A percentile compares a stretch with the other conserved stretches of the same genome.
phyloP scores from a whole-genome alignment of 2,329 filamentous ascomycete genomes.

The Aspergillus pseudoviridinutans region DNA sequence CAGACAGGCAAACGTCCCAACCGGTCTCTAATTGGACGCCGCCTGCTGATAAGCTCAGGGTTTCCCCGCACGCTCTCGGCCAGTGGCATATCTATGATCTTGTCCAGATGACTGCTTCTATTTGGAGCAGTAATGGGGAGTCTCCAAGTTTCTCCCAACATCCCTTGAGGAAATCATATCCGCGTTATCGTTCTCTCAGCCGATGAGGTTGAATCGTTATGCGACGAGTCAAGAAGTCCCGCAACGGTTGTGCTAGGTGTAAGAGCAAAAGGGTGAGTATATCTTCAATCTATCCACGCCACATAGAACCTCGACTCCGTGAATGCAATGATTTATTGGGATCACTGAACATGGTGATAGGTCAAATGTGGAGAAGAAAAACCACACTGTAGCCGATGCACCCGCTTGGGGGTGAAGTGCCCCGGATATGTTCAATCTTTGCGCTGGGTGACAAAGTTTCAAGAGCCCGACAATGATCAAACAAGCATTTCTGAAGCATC shows the following conservation, averaged over 20 bases:
- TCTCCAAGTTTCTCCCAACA: background rate
- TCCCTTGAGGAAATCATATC: background rate
- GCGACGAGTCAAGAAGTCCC: constrained; percentile 40
- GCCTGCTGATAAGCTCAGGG: background rate
- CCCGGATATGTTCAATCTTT: constrained; percentile 37
- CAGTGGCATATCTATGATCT: constrained; percentile 1
- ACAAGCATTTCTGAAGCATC: constrained; percentile 4
- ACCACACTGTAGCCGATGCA: constrained; percentile 36
- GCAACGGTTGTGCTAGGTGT: constrained; percentile 40
- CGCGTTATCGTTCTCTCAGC: constrained; percentile 34
- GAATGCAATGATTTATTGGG: background rate
- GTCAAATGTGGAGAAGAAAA: constrained; percentile 41
- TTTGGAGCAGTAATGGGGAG: background rate
- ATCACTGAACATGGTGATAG: constrained; percentile 13
- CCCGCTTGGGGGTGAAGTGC: constrained; percentile 34
- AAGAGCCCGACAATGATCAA: constrained; percentile 6
- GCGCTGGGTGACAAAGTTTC: constrained; percentile 36
- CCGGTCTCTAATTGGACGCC: background rate
- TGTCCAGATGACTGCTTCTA: background rate
- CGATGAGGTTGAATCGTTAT: constrained; percentile 41
- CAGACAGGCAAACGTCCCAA: constrained; percentile 7
- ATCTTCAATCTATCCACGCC: background rate
- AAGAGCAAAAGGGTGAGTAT: constrained; percentile 37
- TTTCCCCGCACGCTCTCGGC: background rate
- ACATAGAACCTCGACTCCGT: background rate